A percentile compares a stretch with the other conserved stretches of the same genome.
These are phyloP conservation scores for Infundibulicybe gibba DNA, from an alignment of 768 basidiomycete genomes.

Conservation along the genomic window DNA sequence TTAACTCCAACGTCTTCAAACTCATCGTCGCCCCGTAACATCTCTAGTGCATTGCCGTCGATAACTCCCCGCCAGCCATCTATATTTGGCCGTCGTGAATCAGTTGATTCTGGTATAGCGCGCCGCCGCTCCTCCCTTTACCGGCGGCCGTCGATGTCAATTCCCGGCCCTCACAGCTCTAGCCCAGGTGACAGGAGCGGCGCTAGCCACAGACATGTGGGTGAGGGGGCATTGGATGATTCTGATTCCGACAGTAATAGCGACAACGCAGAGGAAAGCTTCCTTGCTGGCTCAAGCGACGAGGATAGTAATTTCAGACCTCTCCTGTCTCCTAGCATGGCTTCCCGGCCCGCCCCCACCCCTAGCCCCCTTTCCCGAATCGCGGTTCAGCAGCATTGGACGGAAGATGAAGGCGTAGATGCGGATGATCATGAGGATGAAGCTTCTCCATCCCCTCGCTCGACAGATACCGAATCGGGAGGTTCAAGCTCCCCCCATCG, in stretches of 20 bases:
- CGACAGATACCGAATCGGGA: conserved; percentile 59
- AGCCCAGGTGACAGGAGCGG: conserved; percentile 35
- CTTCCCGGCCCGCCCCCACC: conserved; percentile 29
- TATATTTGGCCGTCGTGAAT: conserved; percentile 33
- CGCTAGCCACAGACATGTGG: conserved; percentile 56
- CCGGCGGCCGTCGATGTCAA: conserved; percentile 42
- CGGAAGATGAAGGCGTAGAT: conserved; percentile 39
- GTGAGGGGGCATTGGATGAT: conserved; percentile 76
- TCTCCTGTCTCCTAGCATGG: conserved; percentile 30
- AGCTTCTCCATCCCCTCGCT: conserved; percentile 62
- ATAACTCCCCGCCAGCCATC: conserved; percentile 37
- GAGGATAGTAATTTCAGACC: conserved; percentile 26
- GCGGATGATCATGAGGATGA: conserved; percentile 44
- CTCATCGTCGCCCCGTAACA: conserved; percentile 52
- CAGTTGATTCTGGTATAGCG: conserved; percentile 24
- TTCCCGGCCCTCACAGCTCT: conserved; percentile 26
- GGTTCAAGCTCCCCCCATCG: conserved; percentile 27
- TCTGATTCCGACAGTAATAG: conserved; percentile 60
- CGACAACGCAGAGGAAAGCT: conserved; percentile 26
- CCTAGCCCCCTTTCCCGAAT: conserved; percentile 69
- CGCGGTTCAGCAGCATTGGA: conserved; percentile 51
- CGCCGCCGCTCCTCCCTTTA: conserved; percentile 36
- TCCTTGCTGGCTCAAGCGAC: conserved; percentile 27
- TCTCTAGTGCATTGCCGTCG: conserved; percentile 38
- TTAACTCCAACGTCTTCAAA: conserved; percentile 57